phyloP scores from a whole-genome alignment of 108 stramenopile species.

The Conticribra guillardii region DNA sequence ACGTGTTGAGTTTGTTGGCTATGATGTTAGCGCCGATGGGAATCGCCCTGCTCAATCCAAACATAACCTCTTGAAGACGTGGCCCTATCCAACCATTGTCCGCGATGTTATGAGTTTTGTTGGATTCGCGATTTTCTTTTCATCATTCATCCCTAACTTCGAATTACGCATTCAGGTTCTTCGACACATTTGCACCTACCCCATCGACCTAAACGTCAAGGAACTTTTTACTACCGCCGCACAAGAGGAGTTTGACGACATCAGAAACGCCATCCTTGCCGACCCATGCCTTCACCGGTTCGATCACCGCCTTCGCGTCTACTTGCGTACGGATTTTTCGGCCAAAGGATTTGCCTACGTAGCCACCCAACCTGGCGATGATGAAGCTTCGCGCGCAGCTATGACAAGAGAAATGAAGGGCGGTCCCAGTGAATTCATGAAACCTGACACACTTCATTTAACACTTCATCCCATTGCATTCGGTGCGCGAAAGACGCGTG shows the following conservation, averaged over 20 bases:
- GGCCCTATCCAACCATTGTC: conserved; percentile 6
- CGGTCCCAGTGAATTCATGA: conserved; percentile 15
- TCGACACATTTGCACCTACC: too few relatives aligned
- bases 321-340: conserved; percentile 14
- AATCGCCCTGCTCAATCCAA: conserved; percentile 24
- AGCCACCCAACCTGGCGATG: conserved; percentile 4
- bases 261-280: conserved; percentile 1
- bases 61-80: not conserved
- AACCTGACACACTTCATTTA: not conserved
- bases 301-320: conserved; percentile 3
- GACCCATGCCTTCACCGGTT: conserved; percentile 17
- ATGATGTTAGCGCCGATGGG: conserved; percentile 12
- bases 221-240: too few relatives aligned
- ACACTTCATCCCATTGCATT: conserved; percentile 8
- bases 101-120: conserved; percentile 18
- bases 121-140: conserved; percentile 16
- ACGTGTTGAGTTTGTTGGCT: conserved; percentile 19
- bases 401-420: conserved; percentile 3
- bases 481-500: not conserved
- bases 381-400: conserved; percentile 4
- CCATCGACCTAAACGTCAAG: too few relatives aligned
- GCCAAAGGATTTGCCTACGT: conserved; percentile 12
- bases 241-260: too few relatives aligned
- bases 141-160: conserved; percentile 15
- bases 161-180: not conserved